Evolutionary conservation across 2,329 filamentous ascomycete species (phyloP).

Genomic region (Colletotrichum navitas): DNA sequence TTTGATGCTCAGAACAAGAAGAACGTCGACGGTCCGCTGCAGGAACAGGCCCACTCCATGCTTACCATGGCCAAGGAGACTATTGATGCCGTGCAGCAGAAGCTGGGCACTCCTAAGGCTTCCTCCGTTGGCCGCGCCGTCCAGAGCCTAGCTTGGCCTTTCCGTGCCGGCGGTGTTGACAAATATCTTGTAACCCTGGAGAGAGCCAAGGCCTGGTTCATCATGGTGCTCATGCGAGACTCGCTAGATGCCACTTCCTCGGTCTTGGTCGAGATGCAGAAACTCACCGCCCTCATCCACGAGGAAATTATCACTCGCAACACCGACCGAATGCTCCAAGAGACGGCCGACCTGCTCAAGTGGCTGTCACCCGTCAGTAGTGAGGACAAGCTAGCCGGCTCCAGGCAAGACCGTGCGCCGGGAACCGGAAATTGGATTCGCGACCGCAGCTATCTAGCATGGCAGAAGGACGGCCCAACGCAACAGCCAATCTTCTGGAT

Average conservation of each 20-base stretch:
- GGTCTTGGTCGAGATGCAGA: conserved; percentile 44
- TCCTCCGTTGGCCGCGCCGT: conserved; percentile 39
- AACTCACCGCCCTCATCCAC: conserved; percentile 42
- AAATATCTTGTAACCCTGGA: conserved; percentile 45
- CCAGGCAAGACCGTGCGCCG: conserved; percentile 39
- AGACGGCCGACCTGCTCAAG: conserved; percentile 41
- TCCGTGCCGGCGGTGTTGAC: conserved; percentile 42
- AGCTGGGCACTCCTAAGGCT: conserved; percentile 38
- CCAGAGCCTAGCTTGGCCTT: conserved; percentile 44
- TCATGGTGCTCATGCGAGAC: conserved; percentile 46
- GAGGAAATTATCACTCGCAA: conserved; percentile 43
- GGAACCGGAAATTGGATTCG: conserved; percentile 45
- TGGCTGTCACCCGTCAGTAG: conserved; percentile 44
- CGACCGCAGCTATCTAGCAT: conserved; percentile 39
- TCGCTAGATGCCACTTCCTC: conserved; percentile 41
- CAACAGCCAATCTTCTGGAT: conserved; percentile 45
- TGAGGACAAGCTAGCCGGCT: conserved; percentile 39
- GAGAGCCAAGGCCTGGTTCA: conserved; percentile 46
- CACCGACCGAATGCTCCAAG: conserved; percentile 38
- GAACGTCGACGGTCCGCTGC: background rate
- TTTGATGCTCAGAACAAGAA: conserved; percentile 34
- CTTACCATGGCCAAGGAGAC: conserved; percentile 45
- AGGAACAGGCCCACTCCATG: conserved; percentile 39
- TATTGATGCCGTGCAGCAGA: conserved; percentile 41
- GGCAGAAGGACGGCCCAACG: conserved; percentile 36